Percentiles rank a stretch among this genome's conserved stretches.
Evolutionary conservation across 805 yeast species (phyloP).

Genomic region (Yarrowia deformans): DNA sequence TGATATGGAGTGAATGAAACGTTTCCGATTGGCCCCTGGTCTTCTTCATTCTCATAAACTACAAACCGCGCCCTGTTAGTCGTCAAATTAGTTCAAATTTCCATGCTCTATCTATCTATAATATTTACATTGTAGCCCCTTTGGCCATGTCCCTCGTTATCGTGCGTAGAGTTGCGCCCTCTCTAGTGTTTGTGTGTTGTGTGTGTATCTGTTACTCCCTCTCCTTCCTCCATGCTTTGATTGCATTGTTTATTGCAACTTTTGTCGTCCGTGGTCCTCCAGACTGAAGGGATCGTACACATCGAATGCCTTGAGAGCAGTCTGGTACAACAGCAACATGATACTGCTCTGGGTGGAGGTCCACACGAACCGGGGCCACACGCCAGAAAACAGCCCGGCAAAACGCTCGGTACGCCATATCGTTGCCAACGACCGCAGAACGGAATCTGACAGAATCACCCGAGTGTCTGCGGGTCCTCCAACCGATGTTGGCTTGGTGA

Average conservation of each 20-base stretch:
- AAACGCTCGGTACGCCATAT: conserved; percentile 79
- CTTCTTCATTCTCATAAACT: too few species aligned
- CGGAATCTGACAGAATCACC: conserved; percentile 54
- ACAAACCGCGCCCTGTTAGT: not conserved
- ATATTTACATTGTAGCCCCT: conserved; percentile 26
- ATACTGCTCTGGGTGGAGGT: conserved; percentile 93
- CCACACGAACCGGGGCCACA: conserved; percentile 97
- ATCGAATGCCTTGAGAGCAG: conserved; percentile 66
- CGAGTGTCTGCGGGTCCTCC: conserved; percentile 38
- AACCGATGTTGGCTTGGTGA: conserved; percentile 43
- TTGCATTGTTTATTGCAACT: conserved; percentile 4
- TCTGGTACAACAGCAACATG: conserved; percentile 88
- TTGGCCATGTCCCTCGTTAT: conserved; percentile 4
- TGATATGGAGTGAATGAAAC: too few species aligned
- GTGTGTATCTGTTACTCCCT: not conserved
- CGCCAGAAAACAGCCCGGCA: conserved; percentile 86
- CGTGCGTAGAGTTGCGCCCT: not conserved
- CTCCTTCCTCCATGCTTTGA: conserved; percentile 18
- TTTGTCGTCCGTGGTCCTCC: conserved; percentile 1
- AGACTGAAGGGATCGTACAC: conserved; percentile 29
- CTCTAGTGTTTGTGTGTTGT: too few species aligned
- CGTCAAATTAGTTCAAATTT: conserved; percentile 10
- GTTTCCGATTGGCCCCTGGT: too few species aligned
- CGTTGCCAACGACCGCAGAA: conserved; percentile 58
- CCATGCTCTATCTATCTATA: conserved; percentile 35